Percentiles rank a stretch among this genome's conserved stretches.
These are phyloP conservation scores for Globisporangium paroecandrum DNA, from an alignment of 352 stramenopile species.

Conservation along the genomic window DNA sequence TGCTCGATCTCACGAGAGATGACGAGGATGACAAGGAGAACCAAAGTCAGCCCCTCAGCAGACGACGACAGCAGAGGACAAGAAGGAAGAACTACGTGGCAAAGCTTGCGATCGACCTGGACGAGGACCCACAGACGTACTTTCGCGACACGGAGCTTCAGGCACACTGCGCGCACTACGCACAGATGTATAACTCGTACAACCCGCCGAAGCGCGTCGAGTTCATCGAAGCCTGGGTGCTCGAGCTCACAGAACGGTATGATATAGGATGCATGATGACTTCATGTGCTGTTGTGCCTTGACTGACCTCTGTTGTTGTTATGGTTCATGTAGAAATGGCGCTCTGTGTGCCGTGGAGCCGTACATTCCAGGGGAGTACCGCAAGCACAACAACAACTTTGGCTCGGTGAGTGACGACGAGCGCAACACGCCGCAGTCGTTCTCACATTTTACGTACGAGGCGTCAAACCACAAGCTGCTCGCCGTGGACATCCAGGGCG, in stretches of 20 bases:
- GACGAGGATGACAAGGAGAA: constrained; percentile 4
- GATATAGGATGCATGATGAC: background rate
- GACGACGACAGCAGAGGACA: background rate
- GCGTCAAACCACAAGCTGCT: constrained; percentile 89
- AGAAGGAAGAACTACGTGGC: constrained; percentile 63
- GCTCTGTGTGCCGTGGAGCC: constrained; percentile 74
- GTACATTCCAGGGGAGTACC: constrained; percentile 81
- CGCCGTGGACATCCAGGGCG: constrained; percentile 94
- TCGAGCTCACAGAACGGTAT: constrained; percentile 66
- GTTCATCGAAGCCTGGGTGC: constrained; percentile 82
- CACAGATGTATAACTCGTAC: constrained; percentile 85
- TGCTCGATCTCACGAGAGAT: constrained; percentile 49
- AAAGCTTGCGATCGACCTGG: constrained; percentile 84
- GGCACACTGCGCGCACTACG: constrained; percentile 82
- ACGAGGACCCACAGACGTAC: constrained; percentile 86
- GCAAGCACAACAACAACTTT: constrained; percentile 90
- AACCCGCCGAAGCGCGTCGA: constrained; percentile 77
- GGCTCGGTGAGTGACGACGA: constrained; percentile 82
- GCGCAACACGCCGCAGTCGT: constrained; percentile 86
- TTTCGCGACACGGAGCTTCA: constrained; percentile 88
- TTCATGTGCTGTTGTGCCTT: no score
- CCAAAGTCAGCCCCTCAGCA: background rate
- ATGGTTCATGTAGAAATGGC: constrained; percentile 29
- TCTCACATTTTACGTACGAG: constrained; percentile 94
- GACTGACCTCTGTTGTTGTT: background rate